Evolutionary conservation across 495 filamentous ascomycete genomes (phyloP), one percentile per base, ranked within the genome.

Genomic region (Immersiella caudata): DNA sequence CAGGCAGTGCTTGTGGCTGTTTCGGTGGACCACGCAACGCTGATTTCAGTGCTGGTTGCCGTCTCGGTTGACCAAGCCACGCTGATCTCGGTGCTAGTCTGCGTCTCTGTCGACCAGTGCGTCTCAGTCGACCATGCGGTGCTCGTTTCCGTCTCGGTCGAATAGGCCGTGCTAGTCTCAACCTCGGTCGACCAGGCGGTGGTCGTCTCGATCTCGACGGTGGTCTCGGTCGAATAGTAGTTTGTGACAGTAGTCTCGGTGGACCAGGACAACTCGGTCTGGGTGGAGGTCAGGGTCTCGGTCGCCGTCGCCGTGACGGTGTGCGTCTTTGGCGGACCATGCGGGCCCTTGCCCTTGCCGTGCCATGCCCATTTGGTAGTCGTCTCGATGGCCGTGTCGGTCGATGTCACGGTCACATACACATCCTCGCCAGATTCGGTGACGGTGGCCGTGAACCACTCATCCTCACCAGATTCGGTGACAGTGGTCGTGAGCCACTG

Each of bases 231-330:
- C 3, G 56, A 59, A 22, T 26, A 59, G 56, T 59, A 59, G 8
- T 21, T 26, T 16, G 52, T 55, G 3, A 55, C 52, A n/a, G 52
- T 55, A n/a, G 52, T 55, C n/a, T 55, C 52, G 52, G 52, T 55
- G 22, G 14, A 6, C 52, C 52, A 55, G n/a, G 20, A 24, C n/a
- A n/a, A 22, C 11, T 27, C 4, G 6, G 56, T 59, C 6, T 12
- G 1, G 18, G 24, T 29, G 26, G 3, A 20, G 25, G 56, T 59
- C 8, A 1, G 6, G 26, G 26, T 35, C 11, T 59, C 27, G 56
- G 56, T 59, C 3, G 6, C 8, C 5, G n/a, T 35, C 1, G 2
- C 56, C 21, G 56, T 59, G 21, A 55, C 20, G 56, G 56, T 59
- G 56, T 27, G 26, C 21, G 26, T 35, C 56, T 59, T 27, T 11